These are phyloP conservation scores for Beta corolliflora DNA, from an alignment of 179 eudicot species.

Conservation along the genomic window DNA sequence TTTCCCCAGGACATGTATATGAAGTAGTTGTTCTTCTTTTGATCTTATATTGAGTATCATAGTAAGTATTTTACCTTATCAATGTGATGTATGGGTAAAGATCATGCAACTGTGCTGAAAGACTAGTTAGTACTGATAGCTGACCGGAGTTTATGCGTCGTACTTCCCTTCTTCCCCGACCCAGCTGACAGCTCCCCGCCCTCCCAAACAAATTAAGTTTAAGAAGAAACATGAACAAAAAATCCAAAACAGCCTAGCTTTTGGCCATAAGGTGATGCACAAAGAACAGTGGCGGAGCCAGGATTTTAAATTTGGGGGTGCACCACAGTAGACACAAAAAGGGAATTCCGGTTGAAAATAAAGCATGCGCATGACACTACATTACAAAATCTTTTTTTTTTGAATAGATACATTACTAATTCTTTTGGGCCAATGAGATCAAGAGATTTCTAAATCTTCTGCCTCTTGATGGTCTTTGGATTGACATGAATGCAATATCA, in stretches of 20 bases:
- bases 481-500: slow-evolving; percentile 68
- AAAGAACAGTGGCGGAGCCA: neutral
- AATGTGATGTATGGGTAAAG: neutral
- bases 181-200: too few relatives aligned
- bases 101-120: neutral
- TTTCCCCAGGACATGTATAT: neutral
- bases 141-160: neutral
- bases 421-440: slow-evolving; percentile 37
- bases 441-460: slow-evolving; percentile 31
- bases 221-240: neutral
- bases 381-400: slow-evolving; percentile 21
- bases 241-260: neutral
- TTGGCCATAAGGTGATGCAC: slow-evolving; percentile 1
- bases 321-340: too few relatives aligned
- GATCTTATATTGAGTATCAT: neutral
- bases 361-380: too few relatives aligned
- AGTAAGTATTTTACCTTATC: neutral
- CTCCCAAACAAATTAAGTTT: neutral
- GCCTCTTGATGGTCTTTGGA: slow-evolving; percentile 55
- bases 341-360: too few relatives aligned
- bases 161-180: neutral
- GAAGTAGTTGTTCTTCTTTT: neutral
- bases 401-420: too few relatives aligned
- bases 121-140: neutral
- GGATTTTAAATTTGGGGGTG: too few relatives aligned